A percentile compares a stretch with the other conserved stretches of the same genome.
phyloP scores from a whole-genome alignment of 2,329 filamentous ascomycete species.

The Daldinia eschscholtzii region DNA sequence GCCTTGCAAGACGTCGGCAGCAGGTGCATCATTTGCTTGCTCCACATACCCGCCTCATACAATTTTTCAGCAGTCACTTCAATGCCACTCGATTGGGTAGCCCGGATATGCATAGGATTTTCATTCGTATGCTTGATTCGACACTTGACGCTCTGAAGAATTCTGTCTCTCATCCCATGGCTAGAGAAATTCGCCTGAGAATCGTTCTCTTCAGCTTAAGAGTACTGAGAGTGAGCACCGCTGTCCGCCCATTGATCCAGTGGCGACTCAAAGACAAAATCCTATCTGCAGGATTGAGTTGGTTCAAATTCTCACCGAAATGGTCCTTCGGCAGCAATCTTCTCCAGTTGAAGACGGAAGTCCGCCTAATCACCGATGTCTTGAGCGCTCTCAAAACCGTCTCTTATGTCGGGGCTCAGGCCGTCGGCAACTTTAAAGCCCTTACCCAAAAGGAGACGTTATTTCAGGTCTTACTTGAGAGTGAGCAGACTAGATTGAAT shows the following conservation, averaged over 20 bases:
- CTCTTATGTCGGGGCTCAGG: slow-evolving; percentile 67
- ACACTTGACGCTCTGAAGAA: slow-evolving; percentile 81
- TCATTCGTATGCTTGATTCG: slow-evolving; percentile 81
- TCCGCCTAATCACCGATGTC: slow-evolving; percentile 83
- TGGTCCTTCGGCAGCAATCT: slow-evolving; percentile 98
- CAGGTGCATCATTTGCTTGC: slow-evolving; percentile 84
- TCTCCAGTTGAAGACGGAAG: slow-evolving; percentile 92
- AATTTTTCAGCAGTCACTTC: slow-evolving; percentile 95
- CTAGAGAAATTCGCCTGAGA: slow-evolving; percentile 91
- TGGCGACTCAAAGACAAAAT: slow-evolving; percentile 92
- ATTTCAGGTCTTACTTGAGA: slow-evolving; percentile 83
- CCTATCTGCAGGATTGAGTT: slow-evolving; percentile 85
- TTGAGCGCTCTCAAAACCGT: slow-evolving; percentile 74
- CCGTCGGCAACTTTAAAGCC: slow-evolving; percentile 70
- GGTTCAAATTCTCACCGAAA: slow-evolving; percentile 85
- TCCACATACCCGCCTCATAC: slow-evolving; percentile 86
- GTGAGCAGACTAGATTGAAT: slow-evolving; percentile 83
- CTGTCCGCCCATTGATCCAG: slow-evolving; percentile 71
- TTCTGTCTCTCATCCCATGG: slow-evolving; percentile 83
- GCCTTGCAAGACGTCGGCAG: slow-evolving; percentile 80
- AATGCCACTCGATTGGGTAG: slow-evolving; percentile 91
- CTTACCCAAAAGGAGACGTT: slow-evolving; percentile 85
- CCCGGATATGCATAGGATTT: slow-evolving; percentile 82
- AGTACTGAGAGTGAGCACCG: slow-evolving; percentile 79
- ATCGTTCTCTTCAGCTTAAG: slow-evolving; percentile 85